Evolutionary conservation across 371 early-diverging fungal species (phyloP), one percentile per base, ranked within the genome.

Genomic region (Rhizopus stolonifer): DNA sequence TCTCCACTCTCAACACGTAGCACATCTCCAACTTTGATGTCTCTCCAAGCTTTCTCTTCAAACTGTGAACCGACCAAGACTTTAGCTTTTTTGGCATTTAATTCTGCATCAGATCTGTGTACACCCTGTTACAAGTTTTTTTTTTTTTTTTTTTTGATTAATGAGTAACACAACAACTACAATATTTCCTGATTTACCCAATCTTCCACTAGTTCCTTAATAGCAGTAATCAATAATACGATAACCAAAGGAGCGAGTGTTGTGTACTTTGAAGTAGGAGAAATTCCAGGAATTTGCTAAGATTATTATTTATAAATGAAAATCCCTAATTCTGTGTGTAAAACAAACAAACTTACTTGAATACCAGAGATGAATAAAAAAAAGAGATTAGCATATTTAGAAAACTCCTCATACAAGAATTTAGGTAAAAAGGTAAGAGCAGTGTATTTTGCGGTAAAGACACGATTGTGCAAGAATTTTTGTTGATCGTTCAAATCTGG

Each of bases 201-300:
- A 69, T 99, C 99, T 67, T 99, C 99, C 34, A 95, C 75, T 3
- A 92, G 76, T 70, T 99, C 99, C 71, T 99, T 99, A 32, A 93
- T 70, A 19, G 95, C 99, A 2, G 98, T 94, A 26, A 91, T 93
- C 22, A 89, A 66, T 52, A 99, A 70, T 2, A 99, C 97, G 54
- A 96, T 83, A 3, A 77, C 62, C 42, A 99, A 79, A 3, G 99
- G 99, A 17, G 96, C 88, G 23, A 92, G 63, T 2, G 99, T 99
- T 10, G 95, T 95, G 60, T 77, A 91, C 56, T 86, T 76, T 45
- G 88, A 88, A 2, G 91, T 91, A 8, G 93, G 93, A 29, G 93
- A 87, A 46, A 93, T 86, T 56, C 84, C 90, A 40, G 75, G 80
- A 54, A 93, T 90, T 85, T 91, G 91, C 90, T 86, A 74, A 14